Percentiles rank a stretch among this genome's conserved stretches.
These are phyloP conservation scores for Nemania diffusa DNA, from an alignment of 2,329 filamentous ascomycete species.

Conservation along the genomic window DNA sequence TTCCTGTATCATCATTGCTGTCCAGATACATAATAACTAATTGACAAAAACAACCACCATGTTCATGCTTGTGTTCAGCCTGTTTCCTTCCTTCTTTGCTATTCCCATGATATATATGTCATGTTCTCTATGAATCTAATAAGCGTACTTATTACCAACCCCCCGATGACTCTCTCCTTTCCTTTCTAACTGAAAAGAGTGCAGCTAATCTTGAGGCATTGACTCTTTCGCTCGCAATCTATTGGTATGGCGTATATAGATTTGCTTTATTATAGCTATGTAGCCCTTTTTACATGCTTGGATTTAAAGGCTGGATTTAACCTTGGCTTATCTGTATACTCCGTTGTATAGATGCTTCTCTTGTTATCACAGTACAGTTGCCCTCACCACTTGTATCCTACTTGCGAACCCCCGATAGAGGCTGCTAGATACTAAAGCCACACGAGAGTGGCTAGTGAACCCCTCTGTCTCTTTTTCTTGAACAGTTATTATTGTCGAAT, in stretches of 20 bases:
- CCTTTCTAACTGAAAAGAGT: background rate
- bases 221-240: background rate
- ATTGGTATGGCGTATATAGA: background rate
- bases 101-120: background rate
- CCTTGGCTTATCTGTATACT: no score
- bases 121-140: background rate
- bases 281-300: background rate
- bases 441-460: background rate
- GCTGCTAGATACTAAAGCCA: background rate
- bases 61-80: background rate
- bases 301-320: no score
- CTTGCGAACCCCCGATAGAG: background rate
- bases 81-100: background rate
- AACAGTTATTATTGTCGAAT: background rate
- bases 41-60: background rate
- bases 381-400: no score
- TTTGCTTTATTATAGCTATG: background rate
- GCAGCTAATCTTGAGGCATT: background rate
- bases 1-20: conserved; percentile 25
- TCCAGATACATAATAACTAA: conserved; percentile 27
- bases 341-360: no score
- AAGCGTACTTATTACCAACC: background rate
- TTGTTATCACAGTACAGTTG: no score
- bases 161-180: background rate
- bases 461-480: background rate